Percentiles rank a stretch among this genome's conserved stretches.
Conservation (phyloP, 805 yeast genomes). For the Jamesozyma piceae region DNA sequence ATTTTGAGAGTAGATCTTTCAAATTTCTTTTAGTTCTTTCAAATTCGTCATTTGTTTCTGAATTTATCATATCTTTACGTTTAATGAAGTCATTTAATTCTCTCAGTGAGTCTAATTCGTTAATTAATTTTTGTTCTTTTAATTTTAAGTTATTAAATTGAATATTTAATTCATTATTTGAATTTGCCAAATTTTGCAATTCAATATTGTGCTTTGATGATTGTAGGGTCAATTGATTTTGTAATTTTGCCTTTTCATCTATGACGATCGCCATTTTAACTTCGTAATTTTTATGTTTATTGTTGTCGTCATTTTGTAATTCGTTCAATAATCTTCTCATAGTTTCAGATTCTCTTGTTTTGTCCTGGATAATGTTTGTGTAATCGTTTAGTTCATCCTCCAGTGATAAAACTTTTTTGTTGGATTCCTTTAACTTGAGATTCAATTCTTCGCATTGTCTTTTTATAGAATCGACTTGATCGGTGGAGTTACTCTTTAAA, state of each 20-base stretch:
- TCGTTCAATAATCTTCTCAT: constrained; percentile 63
- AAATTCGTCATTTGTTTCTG: constrained; percentile 27
- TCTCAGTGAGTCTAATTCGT: constrained; percentile 27
- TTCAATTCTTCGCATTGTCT: constrained; percentile 66
- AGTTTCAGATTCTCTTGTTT: constrained; percentile 67
- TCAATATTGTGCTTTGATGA: constrained; percentile 56
- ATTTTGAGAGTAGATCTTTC: constrained; percentile 42
- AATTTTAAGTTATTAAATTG: constrained; percentile 29
- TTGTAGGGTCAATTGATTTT: constrained; percentile 40
- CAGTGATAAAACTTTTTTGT: constrained; percentile 49
- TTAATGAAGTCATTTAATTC: constrained; percentile 25
- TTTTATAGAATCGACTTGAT: constrained; percentile 41
- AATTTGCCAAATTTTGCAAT: constrained; percentile 48
- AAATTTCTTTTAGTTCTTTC: constrained; percentile 32
- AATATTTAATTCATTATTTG: constrained; percentile 34
- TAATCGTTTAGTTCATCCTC: constrained; percentile 80
- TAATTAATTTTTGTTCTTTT: constrained; percentile 29
- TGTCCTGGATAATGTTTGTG: constrained; percentile 62
- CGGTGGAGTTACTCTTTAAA: constrained; percentile 32
- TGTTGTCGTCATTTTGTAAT: constrained; percentile 48
- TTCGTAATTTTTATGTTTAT: constrained; percentile 45
- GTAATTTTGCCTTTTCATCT: constrained; percentile 57
- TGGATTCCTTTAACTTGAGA: constrained; percentile 58
- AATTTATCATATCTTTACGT: constrained; percentile 18
- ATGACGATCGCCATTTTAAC: constrained; percentile 39